Conservation (phyloP, 495 filamentous ascomycete genomes). For the Penicillium dipodomyicola region DNA sequence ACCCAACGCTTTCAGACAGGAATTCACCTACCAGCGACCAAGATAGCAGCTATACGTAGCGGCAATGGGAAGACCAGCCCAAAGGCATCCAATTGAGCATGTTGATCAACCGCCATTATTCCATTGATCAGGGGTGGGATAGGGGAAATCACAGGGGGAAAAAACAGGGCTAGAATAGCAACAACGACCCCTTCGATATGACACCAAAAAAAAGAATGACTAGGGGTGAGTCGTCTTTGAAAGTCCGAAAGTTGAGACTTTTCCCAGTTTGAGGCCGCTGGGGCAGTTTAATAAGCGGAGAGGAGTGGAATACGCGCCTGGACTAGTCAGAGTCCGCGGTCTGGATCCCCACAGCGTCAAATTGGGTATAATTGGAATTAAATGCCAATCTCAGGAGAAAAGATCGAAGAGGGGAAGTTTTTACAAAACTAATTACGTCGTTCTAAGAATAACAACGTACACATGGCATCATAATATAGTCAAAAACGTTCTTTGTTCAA, state of each 20-base stretch:
- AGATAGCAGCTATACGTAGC: conserved; percentile 72
- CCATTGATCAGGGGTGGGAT: conserved; percentile 36
- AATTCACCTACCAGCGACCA: conserved; percentile 65
- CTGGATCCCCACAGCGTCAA: conserved; percentile 18
- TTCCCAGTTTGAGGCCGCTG: conserved; percentile 22
- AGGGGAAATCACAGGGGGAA: conserved; percentile 6
- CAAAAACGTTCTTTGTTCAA: not conserved
- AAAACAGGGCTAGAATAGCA: conserved; percentile 10
- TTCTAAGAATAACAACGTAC: not conserved
- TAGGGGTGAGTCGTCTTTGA: conserved; percentile 34
- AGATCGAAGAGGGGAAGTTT: conserved; percentile 1
- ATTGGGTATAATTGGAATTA: conserved; percentile 16
- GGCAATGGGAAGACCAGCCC: conserved; percentile 82
- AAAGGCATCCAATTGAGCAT: conserved; percentile 79
- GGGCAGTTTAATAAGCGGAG: conserved; percentile 25
- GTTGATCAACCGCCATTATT: conserved; percentile 78
- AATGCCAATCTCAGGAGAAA: conserved; percentile 8
- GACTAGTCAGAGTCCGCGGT: conserved; percentile 6
- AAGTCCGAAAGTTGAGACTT: conserved; percentile 17
- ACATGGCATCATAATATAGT: not conserved
- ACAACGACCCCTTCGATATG: conserved; percentile 16
- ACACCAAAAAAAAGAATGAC: conserved; percentile 38
- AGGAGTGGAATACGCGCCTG: conserved; percentile 10
- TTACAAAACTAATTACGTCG: not conserved
- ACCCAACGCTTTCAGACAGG: not conserved